These are phyloP conservation scores for Xylaria sp. DNA, from an alignment of 495 filamentous ascomycete species.

Conservation along the genomic window DNA sequence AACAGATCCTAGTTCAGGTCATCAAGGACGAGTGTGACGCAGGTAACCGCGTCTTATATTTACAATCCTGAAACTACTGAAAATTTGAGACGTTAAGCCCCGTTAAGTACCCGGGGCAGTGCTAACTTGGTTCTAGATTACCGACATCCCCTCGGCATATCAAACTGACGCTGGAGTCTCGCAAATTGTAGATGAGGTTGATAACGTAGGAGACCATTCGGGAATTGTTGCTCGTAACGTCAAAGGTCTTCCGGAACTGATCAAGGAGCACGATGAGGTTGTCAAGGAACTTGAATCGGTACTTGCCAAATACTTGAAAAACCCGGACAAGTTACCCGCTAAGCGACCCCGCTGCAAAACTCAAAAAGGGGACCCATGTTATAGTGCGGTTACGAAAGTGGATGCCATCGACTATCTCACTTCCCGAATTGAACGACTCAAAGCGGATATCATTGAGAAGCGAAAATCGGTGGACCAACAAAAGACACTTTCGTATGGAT, in stretches of 20 bases:
- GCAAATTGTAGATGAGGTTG: conserved; percentile 66
- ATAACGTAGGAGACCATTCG: conserved; percentile 66
- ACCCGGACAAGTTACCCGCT: conserved; percentile 72
- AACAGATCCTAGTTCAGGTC: neutral
- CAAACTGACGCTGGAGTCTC: conserved; percentile 76
- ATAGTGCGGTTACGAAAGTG: conserved; percentile 64
- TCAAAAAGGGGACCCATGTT: conserved; percentile 61
- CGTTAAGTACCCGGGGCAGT: neutral
- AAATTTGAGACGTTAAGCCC: neutral
- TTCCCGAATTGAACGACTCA: conserved; percentile 71
- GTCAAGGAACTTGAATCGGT: conserved; percentile 72
- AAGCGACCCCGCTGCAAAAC: conserved; percentile 73
- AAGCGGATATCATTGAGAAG: conserved; percentile 72
- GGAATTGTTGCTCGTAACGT: conserved; percentile 78
- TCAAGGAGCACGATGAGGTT: conserved; percentile 74
- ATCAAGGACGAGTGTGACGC: neutral
- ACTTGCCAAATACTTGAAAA: conserved; percentile 78
- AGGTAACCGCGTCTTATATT: neutral
- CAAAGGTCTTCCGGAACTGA: conserved; percentile 73
- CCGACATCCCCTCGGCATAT: conserved; percentile 68
- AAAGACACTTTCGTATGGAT: conserved; percentile 81
- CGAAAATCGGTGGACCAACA: conserved; percentile 73
- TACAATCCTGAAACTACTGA: neutral
- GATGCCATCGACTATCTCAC: conserved; percentile 85
- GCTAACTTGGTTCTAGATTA: conserved; percentile 54